Base-by-base conservation (phyloP, 2,329 filamentous ascomycete genomes). In the Sclerotinia trifoliorum region DNA sequence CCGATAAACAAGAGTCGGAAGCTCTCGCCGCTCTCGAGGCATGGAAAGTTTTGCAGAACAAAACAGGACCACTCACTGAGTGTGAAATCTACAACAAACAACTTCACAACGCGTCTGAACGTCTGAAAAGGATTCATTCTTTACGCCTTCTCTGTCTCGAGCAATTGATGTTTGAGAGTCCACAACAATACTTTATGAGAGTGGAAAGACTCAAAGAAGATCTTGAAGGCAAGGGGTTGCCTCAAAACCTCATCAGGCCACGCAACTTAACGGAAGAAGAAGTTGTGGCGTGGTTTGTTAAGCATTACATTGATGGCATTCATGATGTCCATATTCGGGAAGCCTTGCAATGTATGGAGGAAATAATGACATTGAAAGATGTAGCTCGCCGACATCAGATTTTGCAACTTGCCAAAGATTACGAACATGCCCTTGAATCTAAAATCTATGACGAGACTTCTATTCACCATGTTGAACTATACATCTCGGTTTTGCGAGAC, bases 351-450 rank as follows among this genome's bases (percentile, higher is more conserved):
- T 60, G 65, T 13, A 46, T 67, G 21, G 44, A 70, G 13, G 57
- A 54, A 73, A 73, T 15, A 19, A 71, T 73, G 5, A 78, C 73
- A 17, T 73, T 88, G 21, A 78, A 78, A 24, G 79, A 79, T 2
- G 76, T 75, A 49, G 67, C 56, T 52, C 67, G 74, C 44, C 71
- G 73, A 39, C 87, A 89, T 76, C 85, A 84, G 74, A 81, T 80
- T 62, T 75, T 88, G 21, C 83, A 88, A 72, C 80, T 89, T 39
- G 85, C 83, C 6, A 74, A 77, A 29, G 84, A 88, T 61, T 85
- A 88, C 68, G 83, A 87, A 71, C 81, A 79, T 68, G 85, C 84
- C 3, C 72, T 88, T 3, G 80, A 81, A 26, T 83, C 82, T 46
- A 78, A 80, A 15, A 66, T 82, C 1, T 89, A 86, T 71, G 74